Percentiles rank a stretch among this genome's conserved stretches.
Evolutionary conservation across 2,329 filamentous ascomycete species (phyloP).

Genomic region (Monilinia aucupariae): DNA sequence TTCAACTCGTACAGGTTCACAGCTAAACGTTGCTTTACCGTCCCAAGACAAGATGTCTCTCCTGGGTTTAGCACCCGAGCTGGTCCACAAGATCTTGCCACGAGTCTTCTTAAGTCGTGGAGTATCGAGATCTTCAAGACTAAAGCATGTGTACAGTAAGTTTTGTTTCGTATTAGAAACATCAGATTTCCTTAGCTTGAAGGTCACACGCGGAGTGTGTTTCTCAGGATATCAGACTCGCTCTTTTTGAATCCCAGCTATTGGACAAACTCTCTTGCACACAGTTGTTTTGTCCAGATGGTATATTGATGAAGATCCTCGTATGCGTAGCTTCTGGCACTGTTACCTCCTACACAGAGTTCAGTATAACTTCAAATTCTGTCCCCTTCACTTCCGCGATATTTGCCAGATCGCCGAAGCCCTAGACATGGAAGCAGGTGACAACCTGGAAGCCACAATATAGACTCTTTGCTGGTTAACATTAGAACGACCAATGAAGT

Average conservation of each 20-base stretch:
- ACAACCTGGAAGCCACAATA: background rate
- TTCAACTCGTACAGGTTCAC: too few relatives aligned
- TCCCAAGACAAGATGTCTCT: background rate
- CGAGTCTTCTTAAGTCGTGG: background rate
- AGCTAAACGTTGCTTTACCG: background rate
- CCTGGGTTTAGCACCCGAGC: background rate
- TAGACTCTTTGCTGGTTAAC: background rate
- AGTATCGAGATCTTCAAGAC: background rate
- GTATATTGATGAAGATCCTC: too few relatives aligned
- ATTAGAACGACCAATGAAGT: accelerated
- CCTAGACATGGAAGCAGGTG: background rate
- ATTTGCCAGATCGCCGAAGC: background rate
- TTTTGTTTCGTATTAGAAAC: background rate
- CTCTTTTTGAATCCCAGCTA: background rate
- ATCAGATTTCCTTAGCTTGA: background rate
- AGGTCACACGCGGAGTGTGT: background rate
- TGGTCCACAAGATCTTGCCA: background rate
- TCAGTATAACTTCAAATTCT: background rate
- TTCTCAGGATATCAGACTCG: background rate
- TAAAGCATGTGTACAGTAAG: background rate
- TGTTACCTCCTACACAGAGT: background rate
- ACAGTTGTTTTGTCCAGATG: accelerated
- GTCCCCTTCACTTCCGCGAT: background rate
- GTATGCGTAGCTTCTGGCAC: background rate
- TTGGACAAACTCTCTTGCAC: background rate